These are phyloP conservation scores for Candida odintsovae DNA, from an alignment of 805 yeast genomes.

Conservation along the genomic window DNA sequence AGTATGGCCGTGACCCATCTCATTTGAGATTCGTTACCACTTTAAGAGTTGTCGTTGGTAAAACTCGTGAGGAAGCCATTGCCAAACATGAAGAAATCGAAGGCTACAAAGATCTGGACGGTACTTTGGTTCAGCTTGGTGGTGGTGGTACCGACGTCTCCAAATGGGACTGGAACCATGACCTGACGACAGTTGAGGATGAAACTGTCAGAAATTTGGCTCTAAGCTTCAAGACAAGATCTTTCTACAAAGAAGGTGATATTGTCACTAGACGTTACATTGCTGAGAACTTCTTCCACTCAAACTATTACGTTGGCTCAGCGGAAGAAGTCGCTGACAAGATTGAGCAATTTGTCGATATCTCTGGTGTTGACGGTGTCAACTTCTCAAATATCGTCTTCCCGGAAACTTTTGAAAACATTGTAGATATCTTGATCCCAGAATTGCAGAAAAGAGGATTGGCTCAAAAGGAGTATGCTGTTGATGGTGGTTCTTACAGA, in stretches of 20 bases:
- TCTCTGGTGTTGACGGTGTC: conserved; percentile 38
- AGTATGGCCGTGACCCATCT: conserved; percentile 32
- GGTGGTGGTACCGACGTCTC: conserved; percentile 39
- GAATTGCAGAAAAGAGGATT: conserved; percentile 33
- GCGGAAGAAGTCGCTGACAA: conserved; percentile 36
- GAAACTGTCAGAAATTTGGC: conserved; percentile 27
- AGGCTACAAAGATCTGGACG: conserved; percentile 32
- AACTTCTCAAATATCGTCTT: conserved; percentile 34
- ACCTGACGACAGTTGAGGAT: conserved; percentile 31
- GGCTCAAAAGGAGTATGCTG: conserved; percentile 27
- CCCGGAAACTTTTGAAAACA: conserved; percentile 37
- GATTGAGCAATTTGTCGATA: conserved; percentile 35
- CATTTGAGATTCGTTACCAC: conserved; percentile 34
- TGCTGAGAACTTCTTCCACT: conserved; percentile 22
- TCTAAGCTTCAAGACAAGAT: conserved; percentile 20
- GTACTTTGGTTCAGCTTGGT: conserved; percentile 38
- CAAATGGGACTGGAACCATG: conserved; percentile 41
- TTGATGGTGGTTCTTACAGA: conserved; percentile 31
- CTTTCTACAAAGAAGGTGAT: conserved; percentile 19
- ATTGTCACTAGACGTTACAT: conserved; percentile 26
- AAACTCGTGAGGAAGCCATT: conserved; percentile 36
- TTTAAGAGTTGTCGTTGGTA: conserved; percentile 32
- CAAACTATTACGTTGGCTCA: conserved; percentile 28
- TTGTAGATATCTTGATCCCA: conserved; percentile 33
- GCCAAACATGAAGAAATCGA: conserved; percentile 29